A percentile compares a stretch with the other conserved stretches of the same genome.
These are phyloP conservation scores for Gossypium arboreum DNA, from an alignment of 345 rosid species.

Conservation along the genomic window DNA sequence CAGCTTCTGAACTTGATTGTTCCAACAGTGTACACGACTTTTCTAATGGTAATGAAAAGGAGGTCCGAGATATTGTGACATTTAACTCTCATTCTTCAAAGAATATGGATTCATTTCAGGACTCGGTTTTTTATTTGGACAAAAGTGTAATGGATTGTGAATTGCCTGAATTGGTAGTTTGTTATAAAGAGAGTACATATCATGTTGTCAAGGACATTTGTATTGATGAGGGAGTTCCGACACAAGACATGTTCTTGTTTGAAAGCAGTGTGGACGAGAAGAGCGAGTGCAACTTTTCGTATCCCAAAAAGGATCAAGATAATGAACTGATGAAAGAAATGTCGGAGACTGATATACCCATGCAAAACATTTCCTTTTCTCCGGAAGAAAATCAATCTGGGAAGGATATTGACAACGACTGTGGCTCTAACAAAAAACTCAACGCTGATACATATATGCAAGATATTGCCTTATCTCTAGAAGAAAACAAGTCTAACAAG, in stretches of 20 bases:
- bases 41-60: slow-evolving; percentile 22
- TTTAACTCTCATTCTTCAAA: slow-evolving; percentile 15
- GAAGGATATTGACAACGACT: background rate
- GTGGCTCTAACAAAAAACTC: background rate
- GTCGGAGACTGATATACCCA: slow-evolving; percentile 8
- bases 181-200: slow-evolving; percentile 54
- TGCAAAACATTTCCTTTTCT: slow-evolving; percentile 2
- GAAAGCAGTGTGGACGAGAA: slow-evolving; percentile 32
- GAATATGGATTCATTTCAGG: slow-evolving; percentile 28
- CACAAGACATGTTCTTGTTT: slow-evolving; percentile 50
- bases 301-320: slow-evolving; percentile 27
- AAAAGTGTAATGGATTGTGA: slow-evolving; percentile 51
- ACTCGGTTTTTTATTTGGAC: slow-evolving; percentile 47
- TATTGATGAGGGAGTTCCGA: slow-evolving; percentile 63
- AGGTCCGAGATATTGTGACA: slow-evolving; percentile 18
- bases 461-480: background rate
- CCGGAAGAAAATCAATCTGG: slow-evolving; percentile 4
- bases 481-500: slow-evolving; percentile 20
- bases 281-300: slow-evolving; percentile 9
- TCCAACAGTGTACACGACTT: slow-evolving; percentile 21
- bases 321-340: slow-evolving; percentile 13
- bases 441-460: slow-evolving; percentile 13
- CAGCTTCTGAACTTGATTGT: slow-evolving; percentile 19
- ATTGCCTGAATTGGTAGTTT: slow-evolving; percentile 61
- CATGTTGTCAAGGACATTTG: slow-evolving; percentile 75